Evolutionary conservation across 192 early-diverging fungal species (phyloP).

Genomic region (Phlyctochytrium bullatum): DNA sequence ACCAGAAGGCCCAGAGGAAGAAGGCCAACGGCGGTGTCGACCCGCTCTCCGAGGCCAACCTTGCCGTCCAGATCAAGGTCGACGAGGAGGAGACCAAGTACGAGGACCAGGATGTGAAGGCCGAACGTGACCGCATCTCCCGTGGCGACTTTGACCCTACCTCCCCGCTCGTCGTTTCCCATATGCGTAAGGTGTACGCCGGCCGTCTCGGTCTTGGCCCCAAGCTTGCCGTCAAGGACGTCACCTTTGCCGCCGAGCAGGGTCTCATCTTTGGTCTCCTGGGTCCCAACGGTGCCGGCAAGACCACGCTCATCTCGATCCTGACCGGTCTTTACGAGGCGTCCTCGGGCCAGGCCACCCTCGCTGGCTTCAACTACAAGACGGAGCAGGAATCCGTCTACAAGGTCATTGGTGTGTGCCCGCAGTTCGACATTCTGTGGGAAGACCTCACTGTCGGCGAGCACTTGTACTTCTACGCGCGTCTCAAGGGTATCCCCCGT

Average conservation of each 20-base stretch:
- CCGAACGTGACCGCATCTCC: constrained; percentile 55
- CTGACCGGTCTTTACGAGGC: constrained; percentile 68
- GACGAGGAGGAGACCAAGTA: constrained; percentile 7
- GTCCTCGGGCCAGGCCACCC: constrained; percentile 56
- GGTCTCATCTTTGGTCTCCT: constrained; percentile 61
- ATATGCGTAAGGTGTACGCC: constrained; percentile 64
- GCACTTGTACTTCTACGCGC: constrained; percentile 72
- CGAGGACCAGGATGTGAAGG: constrained; percentile 66
- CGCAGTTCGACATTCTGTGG: constrained; percentile 76
- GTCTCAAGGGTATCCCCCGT: constrained; percentile 66
- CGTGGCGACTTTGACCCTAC: constrained; percentile 29
- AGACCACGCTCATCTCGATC: constrained; percentile 73
- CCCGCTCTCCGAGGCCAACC: constrained; percentile 49
- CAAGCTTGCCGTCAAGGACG: constrained; percentile 66
- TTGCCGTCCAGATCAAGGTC: constrained; percentile 20
- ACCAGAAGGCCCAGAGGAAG: constrained; percentile 20
- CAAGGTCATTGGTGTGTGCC: constrained; percentile 69
- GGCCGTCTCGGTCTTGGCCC: constrained; percentile 28
- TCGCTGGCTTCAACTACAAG: constrained; percentile 56
- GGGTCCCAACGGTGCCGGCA: constrained; percentile 60
- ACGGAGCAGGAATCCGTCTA: constrained; percentile 59
- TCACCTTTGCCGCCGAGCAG: constrained; percentile 61
- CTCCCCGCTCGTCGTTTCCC: constrained; percentile 55
- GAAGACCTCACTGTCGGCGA: constrained; percentile 69
- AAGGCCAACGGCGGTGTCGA: constrained; percentile 36